Evolutionary conservation across 257 asterid genomes (phyloP).

Genomic region (Solanum acaule): DNA sequence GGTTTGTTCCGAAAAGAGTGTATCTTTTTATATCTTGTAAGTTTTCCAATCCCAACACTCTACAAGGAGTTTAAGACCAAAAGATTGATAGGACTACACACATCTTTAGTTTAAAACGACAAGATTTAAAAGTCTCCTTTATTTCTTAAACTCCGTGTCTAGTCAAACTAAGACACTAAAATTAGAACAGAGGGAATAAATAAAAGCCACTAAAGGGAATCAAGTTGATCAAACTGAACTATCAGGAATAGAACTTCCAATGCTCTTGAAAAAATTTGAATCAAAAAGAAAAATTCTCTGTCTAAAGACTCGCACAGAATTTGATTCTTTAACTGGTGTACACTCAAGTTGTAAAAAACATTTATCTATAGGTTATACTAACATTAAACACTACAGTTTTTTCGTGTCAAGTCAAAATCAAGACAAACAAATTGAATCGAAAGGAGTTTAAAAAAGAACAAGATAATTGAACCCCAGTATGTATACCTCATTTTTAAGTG

Average conservation of each 20-base stretch:
- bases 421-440: too few species aligned
- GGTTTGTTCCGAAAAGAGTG: not conserved
- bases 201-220: not conserved
- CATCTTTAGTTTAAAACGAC: too few species aligned
- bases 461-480: not conserved
- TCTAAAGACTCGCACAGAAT: not conserved
- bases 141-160: too few species aligned
- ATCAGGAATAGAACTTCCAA: not conserved
- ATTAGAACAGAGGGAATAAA: not conserved
- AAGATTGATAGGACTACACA: not conserved
- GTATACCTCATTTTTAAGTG: constrained; percentile 50
- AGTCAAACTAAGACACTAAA: not conserved
- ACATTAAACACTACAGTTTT: not conserved
- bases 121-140: not conserved
- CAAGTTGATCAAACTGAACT: not conserved
- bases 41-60: not conserved
- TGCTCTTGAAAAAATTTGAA: not conserved
- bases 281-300: not conserved
- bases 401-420: not conserved
- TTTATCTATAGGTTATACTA: not conserved
- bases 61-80: not conserved
- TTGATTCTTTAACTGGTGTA: not conserved
- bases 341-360: not conserved
- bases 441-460: too few species aligned
- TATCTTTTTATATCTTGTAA: not conserved